Percentiles rank a stretch among this genome's conserved stretches.
These are phyloP conservation scores for Apiospora pterosperma DNA, from an alignment of 2,329 filamentous ascomycete species.

Conservation along the genomic window DNA sequence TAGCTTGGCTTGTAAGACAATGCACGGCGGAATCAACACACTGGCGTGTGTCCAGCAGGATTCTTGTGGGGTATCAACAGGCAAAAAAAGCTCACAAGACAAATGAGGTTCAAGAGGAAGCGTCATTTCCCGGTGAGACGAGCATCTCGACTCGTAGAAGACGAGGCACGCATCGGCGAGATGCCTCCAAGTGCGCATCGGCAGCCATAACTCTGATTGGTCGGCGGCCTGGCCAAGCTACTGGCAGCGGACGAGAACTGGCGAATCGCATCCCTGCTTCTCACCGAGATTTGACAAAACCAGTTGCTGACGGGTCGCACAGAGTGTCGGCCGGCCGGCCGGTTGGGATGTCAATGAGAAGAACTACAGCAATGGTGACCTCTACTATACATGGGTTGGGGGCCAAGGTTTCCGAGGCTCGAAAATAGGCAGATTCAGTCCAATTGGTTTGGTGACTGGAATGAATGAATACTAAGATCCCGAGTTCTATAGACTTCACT, in stretches of 20 bases:
- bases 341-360: background rate
- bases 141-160: conserved; percentile 7
- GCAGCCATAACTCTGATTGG: conserved; percentile 4
- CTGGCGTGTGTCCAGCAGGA: conserved; percentile 5
- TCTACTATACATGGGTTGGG: background rate
- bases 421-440: background rate
- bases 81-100: conserved; percentile 5
- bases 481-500: background rate
- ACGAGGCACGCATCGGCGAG: conserved; percentile 4
- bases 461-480: background rate
- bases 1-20: conserved; percentile 6
- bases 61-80: conserved; percentile 4
- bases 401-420: background rate
- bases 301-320: conserved; percentile 2
- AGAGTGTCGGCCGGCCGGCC: conserved; percentile 2
- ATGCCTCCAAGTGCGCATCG: conserved; percentile 2
- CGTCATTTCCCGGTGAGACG: conserved; percentile 8
- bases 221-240: background rate
- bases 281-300: conserved; percentile 1
- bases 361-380: background rate
- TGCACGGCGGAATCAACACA: conserved; percentile 6
- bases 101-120: conserved; percentile 7
- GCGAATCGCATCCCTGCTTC: conserved; percentile 7
- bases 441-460: background rate
- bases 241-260: background rate